Percentiles rank a stretch among this genome's conserved stretches.
These are phyloP conservation scores for Dictyostelium discoideum DNA, from an alignment of 78 protist genomes.

Conservation along the genomic window DNA sequence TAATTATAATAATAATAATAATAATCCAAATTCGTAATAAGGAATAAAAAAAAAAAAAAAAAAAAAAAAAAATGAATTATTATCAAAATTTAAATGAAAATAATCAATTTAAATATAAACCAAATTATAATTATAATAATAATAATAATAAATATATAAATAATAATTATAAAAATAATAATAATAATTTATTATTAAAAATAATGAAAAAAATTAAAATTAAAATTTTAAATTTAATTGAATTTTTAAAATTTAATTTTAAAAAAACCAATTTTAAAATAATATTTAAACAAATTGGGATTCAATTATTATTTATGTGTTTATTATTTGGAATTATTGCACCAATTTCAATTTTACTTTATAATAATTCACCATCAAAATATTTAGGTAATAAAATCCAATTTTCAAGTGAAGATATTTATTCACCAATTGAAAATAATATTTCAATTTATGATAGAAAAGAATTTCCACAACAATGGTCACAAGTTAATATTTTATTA, in stretches of 20 bases:
- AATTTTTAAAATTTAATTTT: background rate
- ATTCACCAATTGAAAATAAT: background rate
- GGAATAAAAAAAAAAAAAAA: background rate
- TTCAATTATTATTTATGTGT: background rate
- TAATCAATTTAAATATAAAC: background rate
- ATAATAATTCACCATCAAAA: background rate
- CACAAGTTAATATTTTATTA: background rate
- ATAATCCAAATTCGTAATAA: background rate
- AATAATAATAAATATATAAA: background rate
- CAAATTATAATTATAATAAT: background rate
- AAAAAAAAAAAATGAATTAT: background rate
- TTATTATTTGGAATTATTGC: conserved; percentile 1
- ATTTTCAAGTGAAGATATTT: background rate
- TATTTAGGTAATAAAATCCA: background rate
- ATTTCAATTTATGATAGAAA: background rate
- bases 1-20: background rate
- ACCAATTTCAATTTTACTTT: background rate
- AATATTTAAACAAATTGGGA: background rate
- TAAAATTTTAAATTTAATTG: background rate
- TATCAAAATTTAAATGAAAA: background rate
- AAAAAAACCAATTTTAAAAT: background rate
- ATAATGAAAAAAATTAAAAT: background rate
- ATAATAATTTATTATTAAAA: background rate
- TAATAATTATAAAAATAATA: background rate
- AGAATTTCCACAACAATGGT: background rate